Evolutionary conservation across 805 yeast species (phyloP), one percentile per base, ranked within the genome.

Genomic region (Cyberlindnera suaveolens): DNA sequence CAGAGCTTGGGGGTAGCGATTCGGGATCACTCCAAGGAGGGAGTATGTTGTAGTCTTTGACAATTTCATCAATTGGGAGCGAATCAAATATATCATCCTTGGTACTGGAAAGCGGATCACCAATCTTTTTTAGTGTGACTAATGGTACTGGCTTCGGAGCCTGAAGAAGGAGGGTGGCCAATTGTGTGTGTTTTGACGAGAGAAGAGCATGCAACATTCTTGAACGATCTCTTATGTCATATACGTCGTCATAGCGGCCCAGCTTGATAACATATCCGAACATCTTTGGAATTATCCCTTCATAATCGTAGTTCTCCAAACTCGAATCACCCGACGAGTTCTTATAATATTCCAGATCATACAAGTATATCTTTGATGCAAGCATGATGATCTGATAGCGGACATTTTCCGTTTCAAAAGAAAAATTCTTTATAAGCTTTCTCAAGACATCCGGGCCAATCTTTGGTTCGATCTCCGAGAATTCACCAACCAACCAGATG

Each of bases 401-500:
- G 1, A 87, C 88, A 7, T 64, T 63, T 6, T 74, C 73, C 0
- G 68, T 59, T 56, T 87, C 87, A 10, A 62, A 52, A 0, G 78
- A 65, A 57, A 84, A 85, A 5, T 57, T 63, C 27, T 70, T 70
- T 7, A 82, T 61, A 32, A 85, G 62, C 13, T 66, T 64, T 41
- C 96, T 70, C 43, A 88, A 65, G 3, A 87, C 74, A 57, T 91
- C 96, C 0, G 95, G 90, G 4, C 90, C 82, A 40, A 85, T 63
- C 23, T 63, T 61, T 14, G 71, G 66, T 31, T 68, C 70, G 26
- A 64, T 54, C 14, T 58, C 61, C 0, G 82, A 71, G 57, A 81
- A 82, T 56, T 93, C 97, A 5, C 98, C 96, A 41, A 91, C 74
- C 9, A 91, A 70, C 98, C 98, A 93, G 6, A 91, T 72, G 10